phyloP scores from a whole-genome alignment of 768 basidiomycete species.

The Pleurotus eryngii region DNA sequence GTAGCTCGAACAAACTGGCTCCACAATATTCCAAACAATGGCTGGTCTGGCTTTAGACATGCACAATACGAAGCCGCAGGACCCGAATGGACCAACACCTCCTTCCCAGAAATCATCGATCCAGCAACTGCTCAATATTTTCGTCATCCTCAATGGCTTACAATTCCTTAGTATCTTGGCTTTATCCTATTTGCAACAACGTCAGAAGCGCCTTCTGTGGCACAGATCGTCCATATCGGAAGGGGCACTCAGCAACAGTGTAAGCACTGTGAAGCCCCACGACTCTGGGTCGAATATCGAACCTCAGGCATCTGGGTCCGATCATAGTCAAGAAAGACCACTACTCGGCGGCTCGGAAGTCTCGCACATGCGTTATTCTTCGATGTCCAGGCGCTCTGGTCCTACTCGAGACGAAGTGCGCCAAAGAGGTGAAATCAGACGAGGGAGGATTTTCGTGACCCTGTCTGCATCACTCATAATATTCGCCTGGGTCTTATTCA shows the following conservation, averaged over 20 bases:
- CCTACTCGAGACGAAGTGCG: conserved; percentile 16
- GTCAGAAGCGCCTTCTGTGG: conserved; percentile 24
- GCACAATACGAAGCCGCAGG: conserved; percentile 22
- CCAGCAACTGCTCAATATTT: conserved; percentile 54
- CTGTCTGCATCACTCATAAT: conserved; percentile 41
- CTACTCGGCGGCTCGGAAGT: neutral
- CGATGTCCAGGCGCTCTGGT: conserved; percentile 17
- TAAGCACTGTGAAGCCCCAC: neutral
- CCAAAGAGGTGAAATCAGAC: conserved; percentile 29
- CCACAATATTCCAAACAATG: conserved; percentile 68
- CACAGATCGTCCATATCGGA: neutral
- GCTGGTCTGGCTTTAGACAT: conserved; percentile 68
- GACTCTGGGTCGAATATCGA: neutral
- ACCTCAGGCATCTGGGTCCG: neutral
- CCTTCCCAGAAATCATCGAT: conserved; percentile 29
- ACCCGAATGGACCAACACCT: conserved; percentile 11
- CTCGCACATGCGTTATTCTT: conserved; percentile 5
- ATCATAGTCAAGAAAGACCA: neutral
- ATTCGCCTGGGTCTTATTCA: conserved; percentile 61
- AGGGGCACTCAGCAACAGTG: conserved; percentile 11
- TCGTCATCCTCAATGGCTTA: conserved; percentile 53
- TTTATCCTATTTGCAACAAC: conserved; percentile 45
- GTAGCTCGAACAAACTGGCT: conserved; percentile 73
- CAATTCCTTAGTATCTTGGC: conserved; percentile 51
- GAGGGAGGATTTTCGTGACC: conserved; percentile 50